Base-by-base conservation (phyloP, 2,329 filamentous ascomycete species). In the Xylaria sp. region DNA sequence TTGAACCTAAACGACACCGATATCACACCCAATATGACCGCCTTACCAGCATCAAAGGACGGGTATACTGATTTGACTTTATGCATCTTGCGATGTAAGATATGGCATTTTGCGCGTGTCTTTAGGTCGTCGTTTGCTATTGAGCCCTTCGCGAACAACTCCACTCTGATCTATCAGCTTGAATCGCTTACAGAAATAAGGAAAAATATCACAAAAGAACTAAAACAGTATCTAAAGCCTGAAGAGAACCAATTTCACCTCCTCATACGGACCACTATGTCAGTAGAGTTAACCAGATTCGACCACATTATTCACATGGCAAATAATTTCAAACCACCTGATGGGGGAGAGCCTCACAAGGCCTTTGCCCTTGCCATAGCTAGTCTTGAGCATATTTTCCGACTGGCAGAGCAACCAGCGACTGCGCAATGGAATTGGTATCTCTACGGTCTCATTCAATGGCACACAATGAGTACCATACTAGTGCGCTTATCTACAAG, bases 381-480 rank as follows among this genome's bases (percentile, higher is more conserved):
- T 10, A 66, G 45, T 32, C 64, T 66, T 30, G 41, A 57, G 52
- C 52, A 66, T 32, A 45, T 45, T 46, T 63, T 63, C 36, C 34
- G 25, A 45, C 30, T 66, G 4, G 45, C 64, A 53, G 52, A 58
- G 45, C 43, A 66, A 20, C 32, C 52, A 23, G 48, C 34, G 1
- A 63, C 52, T n/a, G 15, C 28, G n/a, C 64, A 66, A 46, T 66
- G 59, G 59, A 41, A 45, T 6, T 63, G 59, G 59, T 58, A 58
- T 23, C 53, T 63, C 30, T 53, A 45, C 28, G 39, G 59, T 25
- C 39, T 39, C 7, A 15, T 55, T 20, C 52, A 63, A 39, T 66
- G 59, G 64, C 64, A 66, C 30, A 66, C 59, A 13, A 66, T 66
- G 64, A 59, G 64, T 18, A 66, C 59, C 7, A 25, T 66, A 34